phyloP scores from a whole-genome alignment of 192 early-diverging fungal genomes.

The Backusella luteola region DNA sequence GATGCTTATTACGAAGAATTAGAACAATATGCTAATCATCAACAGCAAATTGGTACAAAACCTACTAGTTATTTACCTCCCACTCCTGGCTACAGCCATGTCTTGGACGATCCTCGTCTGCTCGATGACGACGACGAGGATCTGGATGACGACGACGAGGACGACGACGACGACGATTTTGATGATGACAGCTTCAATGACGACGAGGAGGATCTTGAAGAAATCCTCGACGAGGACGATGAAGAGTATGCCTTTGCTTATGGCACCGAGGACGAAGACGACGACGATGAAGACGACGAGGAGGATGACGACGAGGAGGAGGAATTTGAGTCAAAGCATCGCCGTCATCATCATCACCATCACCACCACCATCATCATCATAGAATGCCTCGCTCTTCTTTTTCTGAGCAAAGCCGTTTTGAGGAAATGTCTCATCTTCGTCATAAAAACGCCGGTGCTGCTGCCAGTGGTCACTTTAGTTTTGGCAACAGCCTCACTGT shows the following conservation, averaged over 20 bases:
- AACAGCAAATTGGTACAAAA: conserved; percentile 37
- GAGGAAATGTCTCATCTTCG: conserved; percentile 1
- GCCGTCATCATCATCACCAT: not conserved
- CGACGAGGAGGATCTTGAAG: conserved; percentile 61
- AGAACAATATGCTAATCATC: conserved; percentile 81
- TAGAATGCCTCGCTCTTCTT: not conserved
- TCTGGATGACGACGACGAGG: conserved; percentile 33
- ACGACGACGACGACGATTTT: conserved; percentile 44
- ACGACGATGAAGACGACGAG: not conserved
- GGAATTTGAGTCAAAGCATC: not conserved
- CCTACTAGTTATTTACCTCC: not conserved
- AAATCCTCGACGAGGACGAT: conserved; percentile 22
- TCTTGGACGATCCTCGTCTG: conserved; percentile 26
- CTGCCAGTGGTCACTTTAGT: conserved; percentile 44
- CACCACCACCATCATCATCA: not conserved
- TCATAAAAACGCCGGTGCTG: not conserved
- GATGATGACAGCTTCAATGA: conserved; percentile 54
- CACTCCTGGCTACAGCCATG: conserved; percentile 4
- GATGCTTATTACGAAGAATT: conserved; percentile 90
- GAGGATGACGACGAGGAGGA: conserved; percentile 3
- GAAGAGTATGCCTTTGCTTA: conserved; percentile 17
- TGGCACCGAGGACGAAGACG: not conserved
- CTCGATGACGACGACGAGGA: conserved; percentile 31
- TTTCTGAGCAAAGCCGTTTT: not conserved
- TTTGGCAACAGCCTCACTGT: conserved; percentile 79